Base-by-base conservation (phyloP, 257 asterid genomes). In the Paraleonurus japonicus region DNA sequence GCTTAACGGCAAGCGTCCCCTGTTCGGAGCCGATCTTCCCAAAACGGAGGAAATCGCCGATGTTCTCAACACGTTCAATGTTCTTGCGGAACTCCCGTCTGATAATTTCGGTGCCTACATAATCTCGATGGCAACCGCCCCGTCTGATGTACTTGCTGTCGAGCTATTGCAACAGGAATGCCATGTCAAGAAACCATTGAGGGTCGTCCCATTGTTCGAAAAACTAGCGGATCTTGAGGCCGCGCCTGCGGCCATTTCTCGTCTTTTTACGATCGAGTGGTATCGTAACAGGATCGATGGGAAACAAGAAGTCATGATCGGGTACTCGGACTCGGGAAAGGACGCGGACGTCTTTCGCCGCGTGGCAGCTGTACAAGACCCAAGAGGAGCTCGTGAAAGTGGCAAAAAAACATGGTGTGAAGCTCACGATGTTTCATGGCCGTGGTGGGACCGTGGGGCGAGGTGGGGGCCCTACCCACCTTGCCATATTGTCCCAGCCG, bases 391-490 rank as follows among this genome's bases (percentile, higher is more conserved):
- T 91, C 26, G 87, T 91, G 22, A 83, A 84, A 79, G 96, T 91
- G 39, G 96, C 97, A 0, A 89, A 89, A 65, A 67, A 89, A 45
- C 85, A 50, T 35, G 95, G 92, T 5, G 92, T 91, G 17, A 89
- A 91, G 81, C 86, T 91, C 19, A 89, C 95, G 0, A 91, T 91
- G 92, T 91, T 91, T 59, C 96, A 89, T 41, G 96, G 97, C 2
- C 81, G 97, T 28, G 96, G 96, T 15, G 96, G 96, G 72, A 91
- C 97, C 0, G 96, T 89, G 9, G 95, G 96, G 50, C 65, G 96
- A 66, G 97, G 97, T 67, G 97, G 97, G 4, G 97, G 97, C 28
- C 97, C 97, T 5, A 91, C 95, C 11, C 97, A 91, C 71, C 96
- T 91, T 61, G 97, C 97, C 35, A 89, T 89, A 47, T 70, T 91